Evolutionary conservation across 768 basidiomycete species (phyloP), one percentile per base, ranked within the genome.

Genomic region (Cystoderma amianthinum): DNA sequence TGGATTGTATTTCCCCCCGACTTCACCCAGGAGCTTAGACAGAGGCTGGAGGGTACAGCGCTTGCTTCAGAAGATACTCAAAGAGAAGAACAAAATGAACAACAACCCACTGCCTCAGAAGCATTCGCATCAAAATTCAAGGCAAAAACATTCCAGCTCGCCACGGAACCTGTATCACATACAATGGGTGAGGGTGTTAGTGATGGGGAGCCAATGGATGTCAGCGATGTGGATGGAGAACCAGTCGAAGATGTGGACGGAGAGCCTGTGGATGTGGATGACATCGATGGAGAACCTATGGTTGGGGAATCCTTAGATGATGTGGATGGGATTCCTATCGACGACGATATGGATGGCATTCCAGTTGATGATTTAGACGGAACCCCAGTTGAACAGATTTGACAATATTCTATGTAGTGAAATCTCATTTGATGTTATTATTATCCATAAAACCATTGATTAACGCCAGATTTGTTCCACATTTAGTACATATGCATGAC

Each of bases 1-100:
- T 95, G 94, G 93, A 94, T 98, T 44, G 88, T 97, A 22, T 98
- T 98, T 57, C 73, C 89, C 39, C 86, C 85, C 2, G 88, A 94
- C 41, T 88, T 86, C 53, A 93, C 87, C 0, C 55, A 71, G 2
- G 80, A 84, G 51, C 71, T 95, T 12, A 71, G 90, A 18, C 62
- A 61, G 41, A 69, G 92, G 42, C 70, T 98, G 37, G 88, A 94
- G 37, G 89, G 89, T 1, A 57, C 59, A 16, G 39, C 58, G 4
- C 54, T 59, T 18, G 58, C 62, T 16, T 44, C 49, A 0, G 57
- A 61, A 25, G 46, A 51, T n/a, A 45, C 52, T 32, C 48, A 54
- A 17, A 57, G 58, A 43, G 64, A 67, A 17, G 54, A 49, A 13
- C 48, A 57, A 2, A n/a, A n/a, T n/a, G 49, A 54, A 13, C 46